These are phyloP conservation scores for Lodderomyces oxycetoniae DNA, from an alignment of 1,139 yeast species.

Conservation along the genomic window DNA sequence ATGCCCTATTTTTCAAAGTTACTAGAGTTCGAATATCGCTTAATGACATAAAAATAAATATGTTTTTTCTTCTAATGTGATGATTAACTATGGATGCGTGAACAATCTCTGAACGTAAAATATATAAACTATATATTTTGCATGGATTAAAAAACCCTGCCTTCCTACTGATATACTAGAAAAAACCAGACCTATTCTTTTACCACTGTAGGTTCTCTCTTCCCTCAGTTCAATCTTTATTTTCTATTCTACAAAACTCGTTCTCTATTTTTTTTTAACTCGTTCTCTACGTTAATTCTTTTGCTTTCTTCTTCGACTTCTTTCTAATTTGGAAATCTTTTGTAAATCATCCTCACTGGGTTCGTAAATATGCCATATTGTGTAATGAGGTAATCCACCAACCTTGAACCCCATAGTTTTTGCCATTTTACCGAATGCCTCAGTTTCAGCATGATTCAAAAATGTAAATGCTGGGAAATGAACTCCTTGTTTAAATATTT, in stretches of 20 bases:
- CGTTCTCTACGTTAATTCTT: conserved; percentile 43
- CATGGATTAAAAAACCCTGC: conserved; percentile 49
- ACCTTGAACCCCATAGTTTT: conserved; percentile 74
- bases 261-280: conserved; percentile 37
- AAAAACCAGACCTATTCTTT: conserved; percentile 4
- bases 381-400: conserved; percentile 85
- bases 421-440: conserved; percentile 87
- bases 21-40: background rate
- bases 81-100: conserved; percentile 47
- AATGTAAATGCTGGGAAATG: conserved; percentile 88
- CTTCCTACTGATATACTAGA: conserved; percentile 50
- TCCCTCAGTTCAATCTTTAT: background rate
- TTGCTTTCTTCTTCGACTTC: conserved; percentile 54
- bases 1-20: too few relatives aligned
- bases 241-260: background rate
- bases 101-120: conserved; percentile 47
- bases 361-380: conserved; percentile 84
- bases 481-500: conserved; percentile 75
- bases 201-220: background rate
- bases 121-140: conserved; percentile 26
- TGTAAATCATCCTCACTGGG: conserved; percentile 87
- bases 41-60: background rate
- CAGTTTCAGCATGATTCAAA: conserved; percentile 87
- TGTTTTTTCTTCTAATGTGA: conserved; percentile 23
- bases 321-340: conserved; percentile 66